Percentiles rank a stretch among this genome's conserved stretches.
Evolutionary conservation across 345 rosid genomes (phyloP).

Genomic region (Eucalyptus albens): DNA sequence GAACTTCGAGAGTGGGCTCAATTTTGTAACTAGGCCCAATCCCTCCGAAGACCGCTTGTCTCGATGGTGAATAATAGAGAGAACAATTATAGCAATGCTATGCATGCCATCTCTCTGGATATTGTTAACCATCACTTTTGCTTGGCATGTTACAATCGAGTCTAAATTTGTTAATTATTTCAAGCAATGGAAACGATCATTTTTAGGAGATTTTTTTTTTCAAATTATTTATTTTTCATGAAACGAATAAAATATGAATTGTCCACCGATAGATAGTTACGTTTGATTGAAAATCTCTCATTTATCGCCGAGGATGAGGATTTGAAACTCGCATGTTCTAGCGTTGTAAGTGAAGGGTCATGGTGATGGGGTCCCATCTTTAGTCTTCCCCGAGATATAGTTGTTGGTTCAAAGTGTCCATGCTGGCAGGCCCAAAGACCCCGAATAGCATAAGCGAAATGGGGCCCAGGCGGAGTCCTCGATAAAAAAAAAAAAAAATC

Average conservation of each 20-base stretch:
- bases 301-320: too few species aligned
- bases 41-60: background rate
- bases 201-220: background rate
- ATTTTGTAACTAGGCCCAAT: background rate
- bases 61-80: background rate
- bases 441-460: too few species aligned
- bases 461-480: too few species aligned
- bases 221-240: rapidly evolving
- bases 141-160: background rate
- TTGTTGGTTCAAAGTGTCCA: too few species aligned
- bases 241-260: too few species aligned
- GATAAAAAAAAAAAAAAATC: background rate
- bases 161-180: background rate
- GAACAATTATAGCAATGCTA: background rate
- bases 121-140: background rate
- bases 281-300: too few species aligned
- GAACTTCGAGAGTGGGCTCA: background rate
- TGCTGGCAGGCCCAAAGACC: rapidly evolving
- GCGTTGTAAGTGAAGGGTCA: too few species aligned
- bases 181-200: background rate
- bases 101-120: background rate
- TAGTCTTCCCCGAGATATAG: too few species aligned
- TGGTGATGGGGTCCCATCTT: too few species aligned
- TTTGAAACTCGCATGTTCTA: too few species aligned
- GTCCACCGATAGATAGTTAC: too few species aligned